Evolutionary conservation across 306 rosid species (phyloP).

Genomic region (Ormosia emarginata): DNA sequence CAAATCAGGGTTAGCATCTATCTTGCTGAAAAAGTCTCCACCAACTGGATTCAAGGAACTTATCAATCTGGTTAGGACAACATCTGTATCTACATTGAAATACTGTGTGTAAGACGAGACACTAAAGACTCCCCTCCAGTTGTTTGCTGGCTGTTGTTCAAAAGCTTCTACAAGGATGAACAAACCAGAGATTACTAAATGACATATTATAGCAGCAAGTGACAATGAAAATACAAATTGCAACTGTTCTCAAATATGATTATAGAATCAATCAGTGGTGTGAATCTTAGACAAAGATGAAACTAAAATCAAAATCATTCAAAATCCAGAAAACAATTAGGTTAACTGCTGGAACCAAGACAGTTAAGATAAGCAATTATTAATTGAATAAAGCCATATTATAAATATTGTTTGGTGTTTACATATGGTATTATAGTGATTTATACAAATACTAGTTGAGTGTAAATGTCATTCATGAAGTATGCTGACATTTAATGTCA

Average conservation of each 20-base stretch:
- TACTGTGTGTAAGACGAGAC: slow-evolving; percentile 79
- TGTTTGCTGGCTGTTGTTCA: slow-evolving; percentile 86
- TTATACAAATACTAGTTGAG: not conserved
- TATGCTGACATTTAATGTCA: slow-evolving; percentile 5
- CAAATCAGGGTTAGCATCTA: slow-evolving; percentile 97
- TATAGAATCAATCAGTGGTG: not conserved
- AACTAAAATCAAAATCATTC: slow-evolving; percentile 1
- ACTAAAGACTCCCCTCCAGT: slow-evolving; percentile 87
- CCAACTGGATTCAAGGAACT: slow-evolving; percentile 76
- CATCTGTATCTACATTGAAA: slow-evolving; percentile 88
- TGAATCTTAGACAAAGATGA: not conserved
- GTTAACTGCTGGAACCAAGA: not conserved
- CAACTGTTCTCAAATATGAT: slow-evolving; percentile 2
- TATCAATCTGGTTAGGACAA: slow-evolving; percentile 72
- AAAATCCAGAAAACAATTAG: not conserved
- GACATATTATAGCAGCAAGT: not conserved
- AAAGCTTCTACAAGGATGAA: slow-evolving; percentile 55
- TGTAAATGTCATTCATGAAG: not conserved
- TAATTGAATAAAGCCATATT: not conserved
- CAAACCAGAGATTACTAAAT: slow-evolving; percentile 16
- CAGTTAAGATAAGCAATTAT: slow-evolving; percentile 1
- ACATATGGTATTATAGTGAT: not conserved
- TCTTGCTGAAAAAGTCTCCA: slow-evolving; percentile 85
- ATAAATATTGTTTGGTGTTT: not conserved
- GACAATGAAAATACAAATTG: slow-evolving; percentile 1